A percentile compares a stretch with the other conserved stretches of the same genome.
Evolutionary conservation across 768 basidiomycete species (phyloP).

Genomic region (Trametes sanguinea): DNA sequence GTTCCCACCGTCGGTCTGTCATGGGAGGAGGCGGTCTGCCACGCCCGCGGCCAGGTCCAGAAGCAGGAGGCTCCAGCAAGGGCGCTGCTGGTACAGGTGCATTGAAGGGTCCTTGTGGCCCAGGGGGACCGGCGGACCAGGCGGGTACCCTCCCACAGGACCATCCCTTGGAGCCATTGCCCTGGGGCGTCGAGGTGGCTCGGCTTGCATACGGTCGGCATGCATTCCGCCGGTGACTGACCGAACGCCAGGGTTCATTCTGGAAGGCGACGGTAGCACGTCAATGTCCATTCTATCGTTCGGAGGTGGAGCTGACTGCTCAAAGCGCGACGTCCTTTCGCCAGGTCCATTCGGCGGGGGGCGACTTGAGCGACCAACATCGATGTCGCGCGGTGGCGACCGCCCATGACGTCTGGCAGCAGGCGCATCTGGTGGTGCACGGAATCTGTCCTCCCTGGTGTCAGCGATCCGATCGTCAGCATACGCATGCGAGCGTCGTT

Average conservation of each 20-base stretch:
- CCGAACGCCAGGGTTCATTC: constrained; percentile 13
- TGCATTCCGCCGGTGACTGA: constrained; percentile 33
- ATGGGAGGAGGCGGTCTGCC: not conserved
- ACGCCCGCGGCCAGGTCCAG: not conserved
- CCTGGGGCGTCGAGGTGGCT: constrained; percentile 32
- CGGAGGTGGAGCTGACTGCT: not conserved
- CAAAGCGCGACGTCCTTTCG: constrained; percentile 7
- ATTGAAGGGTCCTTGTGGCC: not conserved
- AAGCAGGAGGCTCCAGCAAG: not conserved
- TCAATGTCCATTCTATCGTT: constrained; percentile 26
- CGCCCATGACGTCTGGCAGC: constrained; percentile 17
- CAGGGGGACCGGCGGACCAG: not conserved
- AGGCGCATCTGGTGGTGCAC: not conserved
- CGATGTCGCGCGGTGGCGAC: constrained; percentile 1
- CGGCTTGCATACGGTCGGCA: constrained; percentile 32
- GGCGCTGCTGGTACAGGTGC: not conserved
- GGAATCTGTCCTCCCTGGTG: constrained; percentile 5
- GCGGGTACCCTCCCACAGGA: not conserved
- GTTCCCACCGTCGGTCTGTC: constrained; percentile 8
- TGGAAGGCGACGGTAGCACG: constrained; percentile 18
- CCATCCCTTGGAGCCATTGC: constrained; percentile 32
- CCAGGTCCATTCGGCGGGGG: not conserved
- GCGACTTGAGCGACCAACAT: constrained; percentile 13
- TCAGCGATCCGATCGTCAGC: constrained; percentile 3
- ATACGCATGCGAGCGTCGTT: not conserved